Conservation (phyloP, 352 stramenopile genomes). For the Elongisporangium undulatum region DNA sequence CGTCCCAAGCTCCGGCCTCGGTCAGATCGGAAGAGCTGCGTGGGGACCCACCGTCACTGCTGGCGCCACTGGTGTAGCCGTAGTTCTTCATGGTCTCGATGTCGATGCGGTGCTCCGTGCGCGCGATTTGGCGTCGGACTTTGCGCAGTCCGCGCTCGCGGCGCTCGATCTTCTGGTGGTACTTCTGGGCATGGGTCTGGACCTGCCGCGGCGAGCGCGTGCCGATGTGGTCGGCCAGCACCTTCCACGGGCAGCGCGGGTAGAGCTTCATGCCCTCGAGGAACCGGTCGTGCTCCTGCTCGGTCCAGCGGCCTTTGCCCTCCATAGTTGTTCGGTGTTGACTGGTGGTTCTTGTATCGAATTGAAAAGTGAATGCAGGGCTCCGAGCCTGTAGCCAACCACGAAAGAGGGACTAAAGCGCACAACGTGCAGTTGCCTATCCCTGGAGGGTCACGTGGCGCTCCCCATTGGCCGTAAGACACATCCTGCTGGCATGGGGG, state of each 20-base stretch:
- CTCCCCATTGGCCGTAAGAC: neutral
- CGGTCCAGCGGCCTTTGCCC: slow-evolving; percentile 23
- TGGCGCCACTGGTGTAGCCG: neutral
- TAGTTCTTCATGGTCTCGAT: neutral
- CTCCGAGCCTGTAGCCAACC: neutral
- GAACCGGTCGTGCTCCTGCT: slow-evolving; percentile 61
- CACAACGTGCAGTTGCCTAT: neutral
- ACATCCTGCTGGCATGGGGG: neutral
- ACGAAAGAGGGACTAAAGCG: neutral
- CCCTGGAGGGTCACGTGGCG: neutral
- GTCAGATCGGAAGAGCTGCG: neutral
- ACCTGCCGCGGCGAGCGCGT: slow-evolving; percentile 53
- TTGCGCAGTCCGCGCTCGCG: slow-evolving; percentile 41
- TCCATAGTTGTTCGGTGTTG: neutral
- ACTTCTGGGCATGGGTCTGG: slow-evolving; percentile 63
- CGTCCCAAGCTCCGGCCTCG: neutral
- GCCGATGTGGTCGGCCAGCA: slow-evolving; percentile 39
- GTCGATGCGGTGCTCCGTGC: slow-evolving; percentile 33
- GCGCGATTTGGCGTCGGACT: slow-evolving; percentile 25
- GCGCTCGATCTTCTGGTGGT: slow-evolving; percentile 49
- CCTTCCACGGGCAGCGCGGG: slow-evolving; percentile 48
- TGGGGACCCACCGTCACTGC: neutral
- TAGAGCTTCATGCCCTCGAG: slow-evolving; percentile 46
- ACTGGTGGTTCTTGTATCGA: neutral
- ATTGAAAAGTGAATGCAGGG: neutral